These are phyloP conservation scores for Lachnellula hyalina DNA, from an alignment of 2,329 filamentous ascomycete genomes.

Conservation along the genomic window DNA sequence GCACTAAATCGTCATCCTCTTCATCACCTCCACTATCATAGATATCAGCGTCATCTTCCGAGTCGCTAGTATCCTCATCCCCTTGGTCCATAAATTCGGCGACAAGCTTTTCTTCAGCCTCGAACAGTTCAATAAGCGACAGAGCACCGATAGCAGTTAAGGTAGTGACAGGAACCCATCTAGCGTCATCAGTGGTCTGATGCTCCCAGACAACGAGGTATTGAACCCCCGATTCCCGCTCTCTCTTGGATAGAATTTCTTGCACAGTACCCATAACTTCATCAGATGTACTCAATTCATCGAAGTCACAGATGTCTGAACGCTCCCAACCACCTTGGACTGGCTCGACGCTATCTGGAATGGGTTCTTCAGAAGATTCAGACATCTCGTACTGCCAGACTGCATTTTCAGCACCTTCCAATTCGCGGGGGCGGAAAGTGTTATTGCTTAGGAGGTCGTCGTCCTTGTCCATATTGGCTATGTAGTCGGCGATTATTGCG, in stretches of 20 bases:
- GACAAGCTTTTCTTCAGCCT: slow-evolving; percentile 30
- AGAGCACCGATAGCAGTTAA: slow-evolving; percentile 30
- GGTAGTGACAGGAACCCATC: slow-evolving; percentile 39
- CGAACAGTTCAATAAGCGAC: slow-evolving; percentile 31
- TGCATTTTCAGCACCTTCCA: slow-evolving; percentile 41
- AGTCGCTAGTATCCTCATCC: slow-evolving; percentile 22
- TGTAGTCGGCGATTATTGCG: slow-evolving; percentile 28
- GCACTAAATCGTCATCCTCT: slow-evolving; percentile 30
- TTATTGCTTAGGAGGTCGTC: slow-evolving; percentile 12
- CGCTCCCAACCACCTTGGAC: slow-evolving; percentile 36
- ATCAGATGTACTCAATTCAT: slow-evolving; percentile 45
- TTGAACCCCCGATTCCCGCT: slow-evolving; percentile 39
- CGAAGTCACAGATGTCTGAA: slow-evolving; percentile 41
- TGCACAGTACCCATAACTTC: slow-evolving; percentile 38
- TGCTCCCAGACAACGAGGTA: slow-evolving; percentile 47
- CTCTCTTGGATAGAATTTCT: slow-evolving; percentile 40
- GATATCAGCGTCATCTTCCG: slow-evolving; percentile 33
- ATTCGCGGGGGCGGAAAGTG: slow-evolving; percentile 32
- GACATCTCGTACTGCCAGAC: slow-evolving; percentile 30
- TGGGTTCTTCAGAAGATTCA: slow-evolving; percentile 17
- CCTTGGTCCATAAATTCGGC: slow-evolving; percentile 22
- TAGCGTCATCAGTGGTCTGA: slow-evolving; percentile 40
- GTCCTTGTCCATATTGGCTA: slow-evolving; percentile 33
- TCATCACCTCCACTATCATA: slow-evolving; percentile 32
- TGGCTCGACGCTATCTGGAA: not conserved